A percentile compares a stretch with the other conserved stretches of the same genome.
Evolutionary conservation across 2,329 filamentous ascomycete species (phyloP).

Genomic region (Fusarium pininemorale): DNA sequence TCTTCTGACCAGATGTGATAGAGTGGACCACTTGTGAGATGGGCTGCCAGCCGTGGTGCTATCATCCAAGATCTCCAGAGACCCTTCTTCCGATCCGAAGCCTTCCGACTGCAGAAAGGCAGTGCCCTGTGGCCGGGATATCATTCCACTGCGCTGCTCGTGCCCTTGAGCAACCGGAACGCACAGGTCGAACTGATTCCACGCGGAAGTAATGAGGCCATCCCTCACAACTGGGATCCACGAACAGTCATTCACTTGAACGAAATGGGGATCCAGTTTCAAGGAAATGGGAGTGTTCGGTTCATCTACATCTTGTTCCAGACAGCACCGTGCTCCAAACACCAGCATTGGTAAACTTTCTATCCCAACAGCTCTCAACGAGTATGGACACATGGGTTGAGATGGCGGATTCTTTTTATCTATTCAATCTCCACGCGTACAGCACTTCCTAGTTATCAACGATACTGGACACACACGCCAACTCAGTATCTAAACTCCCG

Average conservation of each 20-base stretch:
- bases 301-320: conserved; percentile 34
- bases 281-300: conserved; percentile 25
- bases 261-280: conserved; percentile 28
- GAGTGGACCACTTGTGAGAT: conserved; percentile 1
- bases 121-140: conserved; percentile 19
- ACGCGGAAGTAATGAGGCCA: conserved; percentile 3
- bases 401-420: neutral
- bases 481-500: neutral
- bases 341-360: neutral
- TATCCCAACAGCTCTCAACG: neutral
- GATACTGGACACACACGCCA: neutral
- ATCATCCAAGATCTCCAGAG: conserved; percentile 21
- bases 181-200: conserved; percentile 22
- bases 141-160: conserved; percentile 12
- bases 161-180: conserved; percentile 22
- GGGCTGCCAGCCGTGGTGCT: conserved; percentile 6
- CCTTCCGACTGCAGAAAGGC: conserved; percentile 29
- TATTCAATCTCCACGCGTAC: neutral
- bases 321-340: neutral
- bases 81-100: conserved; percentile 25
- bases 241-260: conserved; percentile 26
- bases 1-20: neutral
- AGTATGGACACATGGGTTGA: neutral
- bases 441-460: neutral
- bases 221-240: conserved; percentile 23